A percentile compares a stretch with the other conserved stretches of the same genome.
phyloP scores from a whole-genome alignment of 441 rosid genomes.

The Pelargonium fulgidum region DNA sequence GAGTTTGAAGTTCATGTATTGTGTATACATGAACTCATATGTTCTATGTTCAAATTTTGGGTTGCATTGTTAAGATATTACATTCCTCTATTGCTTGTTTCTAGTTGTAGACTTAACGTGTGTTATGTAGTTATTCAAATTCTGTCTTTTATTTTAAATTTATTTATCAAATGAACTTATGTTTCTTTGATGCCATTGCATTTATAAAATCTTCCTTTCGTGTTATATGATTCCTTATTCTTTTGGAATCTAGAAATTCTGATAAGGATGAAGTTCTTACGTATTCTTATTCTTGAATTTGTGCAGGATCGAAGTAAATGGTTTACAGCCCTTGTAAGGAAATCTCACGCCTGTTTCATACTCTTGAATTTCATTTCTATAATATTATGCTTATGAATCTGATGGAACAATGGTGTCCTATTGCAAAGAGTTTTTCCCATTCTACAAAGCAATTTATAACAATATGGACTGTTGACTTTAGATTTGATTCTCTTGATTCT shows the following conservation, averaged over 20 bases:
- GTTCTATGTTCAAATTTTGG: background rate
- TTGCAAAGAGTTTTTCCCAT: too few species aligned
- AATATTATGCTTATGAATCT: too few species aligned
- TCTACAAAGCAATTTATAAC: too few species aligned
- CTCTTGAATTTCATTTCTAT: too few species aligned
- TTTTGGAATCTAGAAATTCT: constrained; percentile 8
- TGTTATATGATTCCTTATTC: constrained; percentile 7
- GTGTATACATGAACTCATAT: background rate
- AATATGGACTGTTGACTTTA: too few species aligned
- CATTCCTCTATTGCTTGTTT: background rate
- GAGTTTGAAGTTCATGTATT: background rate
- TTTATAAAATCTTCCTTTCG: background rate
- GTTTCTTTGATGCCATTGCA: background rate
- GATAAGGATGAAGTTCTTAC: constrained; percentile 20
- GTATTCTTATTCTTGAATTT: constrained; percentile 22
- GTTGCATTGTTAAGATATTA: background rate
- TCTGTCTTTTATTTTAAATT: background rate
- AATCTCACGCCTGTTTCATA: background rate
- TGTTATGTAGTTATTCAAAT: background rate
- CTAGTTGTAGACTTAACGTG: background rate
- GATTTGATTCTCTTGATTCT: too few species aligned
- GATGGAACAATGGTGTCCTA: too few species aligned
- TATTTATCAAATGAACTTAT: background rate
- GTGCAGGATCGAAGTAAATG: constrained; percentile 67
- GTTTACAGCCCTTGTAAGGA: constrained; percentile 64